Percentiles rank a stretch among this genome's conserved stretches.
phyloP scores from a whole-genome alignment of 169 alveolate species.

The Cryptosporidium tyzzeri region DNA sequence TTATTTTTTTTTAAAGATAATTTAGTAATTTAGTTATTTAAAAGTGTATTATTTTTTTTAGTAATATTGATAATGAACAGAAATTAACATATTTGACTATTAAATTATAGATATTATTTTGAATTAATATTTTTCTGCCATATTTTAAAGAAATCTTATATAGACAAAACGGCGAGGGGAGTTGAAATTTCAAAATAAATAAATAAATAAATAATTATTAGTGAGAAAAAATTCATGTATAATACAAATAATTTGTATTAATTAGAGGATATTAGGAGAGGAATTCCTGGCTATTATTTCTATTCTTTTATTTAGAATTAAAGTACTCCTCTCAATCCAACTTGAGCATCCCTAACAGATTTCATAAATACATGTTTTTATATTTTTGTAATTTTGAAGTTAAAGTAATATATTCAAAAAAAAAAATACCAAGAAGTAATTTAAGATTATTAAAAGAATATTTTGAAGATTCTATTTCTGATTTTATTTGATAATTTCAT shows the following conservation, averaged over 20 bases:
- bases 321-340: neutral
- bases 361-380: neutral
- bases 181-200: neutral
- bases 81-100: too few relatives aligned
- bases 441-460: neutral
- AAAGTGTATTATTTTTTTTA: too few relatives aligned
- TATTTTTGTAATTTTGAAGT: neutral
- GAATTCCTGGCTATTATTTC: neutral
- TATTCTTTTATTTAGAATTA: neutral
- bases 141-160: neutral
- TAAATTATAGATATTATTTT: neutral
- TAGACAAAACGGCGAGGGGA: slow-evolving; percentile 73
- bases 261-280: neutral
- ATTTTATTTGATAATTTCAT: neutral
- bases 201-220: neutral
- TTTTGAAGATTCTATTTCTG: neutral
- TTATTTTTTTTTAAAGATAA: too few relatives aligned
- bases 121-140: neutral
- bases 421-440: neutral
- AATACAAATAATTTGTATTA: neutral
- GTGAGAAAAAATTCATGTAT: slow-evolving; percentile 3
- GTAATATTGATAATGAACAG: too few relatives aligned
- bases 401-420: neutral
- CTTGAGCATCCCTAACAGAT: neutral
- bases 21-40: neutral